Base-by-base conservation (phyloP, 2,329 filamentous ascomycete genomes). In the Esteya vermicola region DNA sequence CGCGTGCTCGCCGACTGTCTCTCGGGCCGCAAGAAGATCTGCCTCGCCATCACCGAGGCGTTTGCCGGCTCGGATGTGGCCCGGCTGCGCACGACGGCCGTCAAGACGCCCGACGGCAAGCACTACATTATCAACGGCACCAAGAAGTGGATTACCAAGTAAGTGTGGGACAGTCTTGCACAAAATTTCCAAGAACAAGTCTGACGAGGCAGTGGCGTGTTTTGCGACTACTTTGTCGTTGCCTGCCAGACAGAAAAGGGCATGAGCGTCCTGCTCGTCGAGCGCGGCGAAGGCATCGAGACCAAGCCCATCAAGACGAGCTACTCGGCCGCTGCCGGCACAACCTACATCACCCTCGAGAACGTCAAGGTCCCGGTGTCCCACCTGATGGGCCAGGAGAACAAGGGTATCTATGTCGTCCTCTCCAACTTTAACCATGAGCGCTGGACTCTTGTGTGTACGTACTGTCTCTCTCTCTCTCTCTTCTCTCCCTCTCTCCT, bases 341-440 rank as follows among this genome's bases (percentile, higher is more conserved):
- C 85, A 0, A 73, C 82, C 4, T 89, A 74, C 56, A 72, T 93
- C 51, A 83, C 85, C 38, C 89, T 84, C 57, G 81, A 88, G 59
- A 82, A 91, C 49, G 84, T 88, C 58, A 86, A 85, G 63, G 85
- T 93, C 0, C 85, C 85, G 0, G 79, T 75, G 0, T 72, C 77
- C 54, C 78, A 91, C 57, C 64, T 93, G 14, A 64, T 93, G 6
- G 85, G 85, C 45, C 65, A 83, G 54, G 85, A 93, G 61, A 75
- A 91, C 65, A 83, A 89, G 63, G 85, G 85, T 7, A 88, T 93
- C 53, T 72, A 79, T 45, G 82, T 91, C 23, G 85, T 93, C 53
- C 64, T 91, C 54, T 76, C 72, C 61, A 93, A 93, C 63, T 93
- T 93, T 64, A 91, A 91, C 67, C 83, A 91, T 61, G 83, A 86